phyloP scores from a whole-genome alignment of 2,329 filamentous ascomycete genomes.

The Colletotrichum sp. region DNA sequence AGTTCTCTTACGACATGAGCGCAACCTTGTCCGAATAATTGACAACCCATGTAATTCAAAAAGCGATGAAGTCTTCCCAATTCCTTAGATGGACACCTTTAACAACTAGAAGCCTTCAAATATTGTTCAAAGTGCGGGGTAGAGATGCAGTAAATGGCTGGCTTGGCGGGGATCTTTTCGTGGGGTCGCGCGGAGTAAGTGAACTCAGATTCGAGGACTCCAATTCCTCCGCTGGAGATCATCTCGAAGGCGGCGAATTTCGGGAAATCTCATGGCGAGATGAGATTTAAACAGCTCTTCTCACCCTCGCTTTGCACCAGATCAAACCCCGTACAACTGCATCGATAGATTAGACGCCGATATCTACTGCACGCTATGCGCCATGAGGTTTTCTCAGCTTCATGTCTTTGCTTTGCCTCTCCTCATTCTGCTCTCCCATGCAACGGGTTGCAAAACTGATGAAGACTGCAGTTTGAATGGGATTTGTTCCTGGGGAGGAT shows the following conservation, averaged over 20 bases:
- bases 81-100: not conserved
- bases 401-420: not conserved
- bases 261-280: not conserved
- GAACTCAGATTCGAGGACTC: not conserved
- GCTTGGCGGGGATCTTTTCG: not conserved
- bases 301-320: not conserved
- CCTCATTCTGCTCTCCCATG: not conserved
- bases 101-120: not conserved
- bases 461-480: constrained; percentile 36
- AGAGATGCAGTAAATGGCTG: not conserved
- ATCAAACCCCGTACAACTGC: not conserved
- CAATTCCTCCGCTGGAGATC: not conserved
- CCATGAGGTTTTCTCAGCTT: not conserved
- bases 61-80: not conserved
- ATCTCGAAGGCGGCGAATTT: not conserved
- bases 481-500: constrained; percentile 19
- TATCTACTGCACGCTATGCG: not conserved
- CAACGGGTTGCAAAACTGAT: constrained; percentile 22
- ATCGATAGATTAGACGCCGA: not conserved
- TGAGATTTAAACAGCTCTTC: not conserved
- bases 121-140: not conserved
- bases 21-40: not conserved
- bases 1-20: not conserved
- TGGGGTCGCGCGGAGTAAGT: not conserved
- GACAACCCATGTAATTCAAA: not conserved